Evolutionary conservation across 345 rosid species (phyloP).

Genomic region (Triadica sebifera): DNA sequence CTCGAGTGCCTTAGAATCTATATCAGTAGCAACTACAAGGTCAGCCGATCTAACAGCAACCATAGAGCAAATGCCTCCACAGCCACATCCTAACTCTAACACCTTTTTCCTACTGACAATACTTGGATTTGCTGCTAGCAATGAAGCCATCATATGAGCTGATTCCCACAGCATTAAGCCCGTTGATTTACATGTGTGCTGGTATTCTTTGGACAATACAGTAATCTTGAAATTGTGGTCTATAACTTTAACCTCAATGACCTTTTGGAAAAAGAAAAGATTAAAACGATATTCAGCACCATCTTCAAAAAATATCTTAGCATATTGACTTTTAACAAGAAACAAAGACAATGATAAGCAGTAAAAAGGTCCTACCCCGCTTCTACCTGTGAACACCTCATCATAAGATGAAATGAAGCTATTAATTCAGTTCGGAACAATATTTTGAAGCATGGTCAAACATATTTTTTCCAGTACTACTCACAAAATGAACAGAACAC

Average conservation of each 20-base stretch:
- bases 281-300: conserved; percentile 1
- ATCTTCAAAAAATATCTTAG: background rate
- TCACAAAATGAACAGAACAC: background rate
- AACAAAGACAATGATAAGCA: background rate
- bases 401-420: background rate
- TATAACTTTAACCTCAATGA: conserved; percentile 44
- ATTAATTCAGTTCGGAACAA: background rate
- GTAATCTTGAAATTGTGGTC: conserved; percentile 46
- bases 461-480: background rate
- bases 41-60: conserved; percentile 59
- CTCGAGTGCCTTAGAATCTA: conserved; percentile 59
- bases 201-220: conserved; percentile 71
- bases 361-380: background rate
- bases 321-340: background rate
- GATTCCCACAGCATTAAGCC: conserved; percentile 98
- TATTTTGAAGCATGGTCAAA: conserved; percentile 2
- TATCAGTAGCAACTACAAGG: conserved; percentile 77
- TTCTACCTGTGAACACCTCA: background rate
- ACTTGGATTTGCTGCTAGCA: conserved; percentile 66
- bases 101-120: conserved; percentile 68
- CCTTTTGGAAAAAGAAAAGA: conserved; percentile 31
- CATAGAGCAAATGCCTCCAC: conserved; percentile 91
- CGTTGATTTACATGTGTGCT: conserved; percentile 87
- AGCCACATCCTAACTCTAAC: conserved; percentile 78
- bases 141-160: conserved; percentile 71